Base-by-base conservation (phyloP, 2,329 filamentous ascomycete species). In the Thielaviopsis punctulata region DNA sequence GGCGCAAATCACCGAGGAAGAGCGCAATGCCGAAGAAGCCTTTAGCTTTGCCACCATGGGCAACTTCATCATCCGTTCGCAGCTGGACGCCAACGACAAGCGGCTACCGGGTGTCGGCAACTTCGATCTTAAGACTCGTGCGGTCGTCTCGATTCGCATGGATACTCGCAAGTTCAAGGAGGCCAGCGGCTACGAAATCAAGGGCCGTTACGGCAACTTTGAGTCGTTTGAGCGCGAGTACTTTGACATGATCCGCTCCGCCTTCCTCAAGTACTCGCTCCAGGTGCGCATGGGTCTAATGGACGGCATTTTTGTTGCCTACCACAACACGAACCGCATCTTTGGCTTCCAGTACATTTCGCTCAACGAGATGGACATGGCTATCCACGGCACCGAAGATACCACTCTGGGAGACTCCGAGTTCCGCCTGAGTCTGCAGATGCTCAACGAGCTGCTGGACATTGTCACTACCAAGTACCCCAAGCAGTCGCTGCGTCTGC, bases 291-390 rank as follows among this genome's bases (percentile, higher is more conserved):
- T 98, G 79, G 92, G 93, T 18, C 81, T 89, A 48, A 98, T 98
- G 93, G 90, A 98, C 62, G 92, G 92, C 51, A 95, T 96, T 48
- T 98, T 96, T 62, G 85, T 96, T 21, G 92, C 92, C 2, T 98
- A 81, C 63, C 92, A 98, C 70, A 98, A 98, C 63, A 86, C 88
- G 2, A 76, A 89, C 65, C 84, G 89, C 52, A 94, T 98, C 48
- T 98, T 98, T 63, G 92, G 92, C 5, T 98, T 98, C 65, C 92
- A 98, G 65, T 98, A 98, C 63, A 76, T 98, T 55, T 81, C 80
- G 55, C 68, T 96, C 13, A 64, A 77, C 3, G 92, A 98, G 62
- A 88, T 98, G 83, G 92, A 98, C 63, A 63, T 73, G n/a, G 77
- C 86, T 0, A 66, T 98, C n/a, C 93, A 98, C 62, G 88, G 87